These are phyloP conservation scores for Globisporangium radiosum DNA, from an alignment of 352 stramenopile genomes.

Conservation along the genomic window DNA sequence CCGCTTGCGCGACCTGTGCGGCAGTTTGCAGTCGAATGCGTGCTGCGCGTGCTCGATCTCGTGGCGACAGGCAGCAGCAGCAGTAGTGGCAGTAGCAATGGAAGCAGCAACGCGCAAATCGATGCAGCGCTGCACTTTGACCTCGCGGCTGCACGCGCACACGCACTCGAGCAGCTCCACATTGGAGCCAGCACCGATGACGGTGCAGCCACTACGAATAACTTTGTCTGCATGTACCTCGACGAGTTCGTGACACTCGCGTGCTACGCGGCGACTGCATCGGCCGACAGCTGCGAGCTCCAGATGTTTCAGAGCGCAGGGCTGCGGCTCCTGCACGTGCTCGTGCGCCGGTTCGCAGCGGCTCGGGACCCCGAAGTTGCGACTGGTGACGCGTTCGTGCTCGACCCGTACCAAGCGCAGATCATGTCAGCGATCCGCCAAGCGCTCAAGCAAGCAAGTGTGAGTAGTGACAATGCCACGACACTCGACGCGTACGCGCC, in stretches of 20 bases:
- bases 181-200: not conserved
- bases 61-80: slow-evolving; percentile 13
- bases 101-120: not conserved
- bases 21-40: slow-evolving; percentile 71
- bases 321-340: slow-evolving; percentile 53
- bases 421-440: slow-evolving; percentile 75
- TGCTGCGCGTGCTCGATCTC: slow-evolving; percentile 68
- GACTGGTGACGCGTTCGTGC: slow-evolving; percentile 40
- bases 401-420: slow-evolving; percentile 82
- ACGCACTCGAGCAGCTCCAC: slow-evolving; percentile 34
- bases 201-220: slow-evolving; percentile 18
- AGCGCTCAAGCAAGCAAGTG: slow-evolving; percentile 47
- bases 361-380: slow-evolving; percentile 66
- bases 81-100: too few relatives aligned
- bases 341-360: slow-evolving; percentile 51
- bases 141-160: slow-evolving; percentile 36
- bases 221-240: slow-evolving; percentile 85
- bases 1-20: slow-evolving; percentile 69
- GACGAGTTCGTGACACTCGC: slow-evolving; percentile 84
- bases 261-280: slow-evolving; percentile 70
- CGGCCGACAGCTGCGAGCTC: slow-evolving; percentile 60
- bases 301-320: slow-evolving; percentile 74
- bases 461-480: slow-evolving; percentile 12
- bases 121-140: slow-evolving; percentile 64
- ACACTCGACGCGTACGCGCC: slow-evolving; percentile 48